Conservation (phyloP, 2,329 filamentous ascomycete genomes). For the Exophiala lecanii-corni region DNA sequence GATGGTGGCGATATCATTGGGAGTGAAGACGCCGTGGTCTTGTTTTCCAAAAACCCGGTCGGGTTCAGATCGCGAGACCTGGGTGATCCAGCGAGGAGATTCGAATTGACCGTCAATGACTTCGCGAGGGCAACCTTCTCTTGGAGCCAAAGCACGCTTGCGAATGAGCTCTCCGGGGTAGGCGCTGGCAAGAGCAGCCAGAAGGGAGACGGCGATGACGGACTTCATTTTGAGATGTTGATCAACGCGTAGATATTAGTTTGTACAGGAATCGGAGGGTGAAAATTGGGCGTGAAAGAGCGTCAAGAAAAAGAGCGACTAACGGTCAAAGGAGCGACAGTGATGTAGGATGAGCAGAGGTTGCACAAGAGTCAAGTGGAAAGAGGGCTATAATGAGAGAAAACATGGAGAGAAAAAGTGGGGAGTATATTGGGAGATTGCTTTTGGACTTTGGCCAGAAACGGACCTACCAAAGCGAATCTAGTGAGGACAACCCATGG, state of each 20-base stretch:
- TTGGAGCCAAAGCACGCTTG: constrained; percentile 33
- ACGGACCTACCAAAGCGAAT: too few relatives aligned
- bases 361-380: neutral
- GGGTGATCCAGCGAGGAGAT: constrained; percentile 60
- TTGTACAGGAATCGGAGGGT: constrained; percentile 1
- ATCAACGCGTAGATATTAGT: constrained; percentile 3
- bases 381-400: constrained; percentile 1
- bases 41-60: constrained; percentile 50
- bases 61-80: constrained; percentile 53
- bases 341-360: constrained; percentile 5
- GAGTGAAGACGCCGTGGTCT: constrained; percentile 53
- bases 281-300: neutral
- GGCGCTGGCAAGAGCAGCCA: constrained; percentile 41
- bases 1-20: constrained; percentile 50
- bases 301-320: neutral
- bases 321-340: constrained; percentile 17
- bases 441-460: too few relatives aligned
- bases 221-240: constrained; percentile 40
- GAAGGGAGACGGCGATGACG: constrained; percentile 35
- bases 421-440: constrained; percentile 13
- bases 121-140: constrained; percentile 43
- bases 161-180: constrained; percentile 40
- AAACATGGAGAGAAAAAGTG: constrained; percentile 1
- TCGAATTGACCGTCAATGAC: constrained; percentile 45
- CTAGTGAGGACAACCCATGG: neutral